Evolutionary conservation across 106 monocot genomes (phyloP).

Genomic region (Allium fistulosum): DNA sequence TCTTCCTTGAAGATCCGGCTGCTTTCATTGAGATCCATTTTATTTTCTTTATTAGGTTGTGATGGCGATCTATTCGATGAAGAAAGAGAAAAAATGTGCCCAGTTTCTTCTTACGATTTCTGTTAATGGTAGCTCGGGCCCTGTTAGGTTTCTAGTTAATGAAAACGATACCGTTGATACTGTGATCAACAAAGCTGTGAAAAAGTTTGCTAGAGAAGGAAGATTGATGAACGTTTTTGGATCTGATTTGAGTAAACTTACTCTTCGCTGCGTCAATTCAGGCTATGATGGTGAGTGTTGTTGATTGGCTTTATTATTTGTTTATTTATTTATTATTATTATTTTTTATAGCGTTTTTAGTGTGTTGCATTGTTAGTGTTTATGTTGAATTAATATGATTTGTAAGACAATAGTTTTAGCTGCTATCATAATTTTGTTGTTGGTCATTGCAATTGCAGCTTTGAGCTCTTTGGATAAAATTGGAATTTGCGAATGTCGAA

Average conservation of each 20-base stretch:
- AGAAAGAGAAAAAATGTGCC: neutral
- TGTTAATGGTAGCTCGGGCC: slow-evolving; percentile 60
- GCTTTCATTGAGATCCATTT: neutral
- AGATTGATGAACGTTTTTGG: slow-evolving; percentile 60
- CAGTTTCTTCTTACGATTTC: slow-evolving; percentile 57
- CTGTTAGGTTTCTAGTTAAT: slow-evolving; percentile 51
- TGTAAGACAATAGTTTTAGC: too few relatives aligned
- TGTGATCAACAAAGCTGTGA: slow-evolving; percentile 44
- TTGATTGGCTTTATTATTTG: neutral
- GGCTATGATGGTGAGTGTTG: slow-evolving; percentile 40
- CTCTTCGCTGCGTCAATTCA: slow-evolving; percentile 42
- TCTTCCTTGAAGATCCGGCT: slow-evolving; percentile 20
- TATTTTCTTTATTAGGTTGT: neutral
- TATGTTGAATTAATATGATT: neutral
- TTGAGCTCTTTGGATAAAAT: slow-evolving; percentile 7
- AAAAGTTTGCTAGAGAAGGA: slow-evolving; percentile 56
- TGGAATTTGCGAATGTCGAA: slow-evolving; percentile 1
- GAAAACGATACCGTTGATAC: slow-evolving; percentile 48
- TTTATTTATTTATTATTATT: neutral
- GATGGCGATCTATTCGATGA: slow-evolving; percentile 6
- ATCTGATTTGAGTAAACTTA: slow-evolving; percentile 36
- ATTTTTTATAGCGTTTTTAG: neutral
- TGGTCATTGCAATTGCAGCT: neutral
- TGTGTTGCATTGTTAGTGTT: neutral
- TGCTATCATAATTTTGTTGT: neutral